These are phyloP conservation scores for Waitea zeae DNA, from an alignment of 1,284 basidiomycete species.

Conservation along the genomic window DNA sequence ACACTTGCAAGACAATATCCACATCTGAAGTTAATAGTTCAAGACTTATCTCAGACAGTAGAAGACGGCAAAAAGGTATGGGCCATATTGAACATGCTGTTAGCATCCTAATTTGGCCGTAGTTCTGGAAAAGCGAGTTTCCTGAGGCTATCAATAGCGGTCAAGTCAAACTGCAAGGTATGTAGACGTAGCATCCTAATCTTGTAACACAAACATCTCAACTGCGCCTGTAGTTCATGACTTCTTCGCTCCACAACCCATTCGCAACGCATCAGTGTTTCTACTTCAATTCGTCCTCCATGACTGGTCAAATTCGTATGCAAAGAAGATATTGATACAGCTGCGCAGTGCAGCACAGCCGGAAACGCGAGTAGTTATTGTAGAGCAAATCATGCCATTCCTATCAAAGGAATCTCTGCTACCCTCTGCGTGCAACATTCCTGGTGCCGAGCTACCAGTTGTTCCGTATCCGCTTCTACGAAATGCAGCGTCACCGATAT, in stretches of 20 bases:
- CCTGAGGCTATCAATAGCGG: conserved; percentile 8
- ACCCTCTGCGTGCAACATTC: no score
- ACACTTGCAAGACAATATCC: conserved; percentile 11
- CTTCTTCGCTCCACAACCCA: conserved; percentile 15
- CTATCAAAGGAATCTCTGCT: no score
- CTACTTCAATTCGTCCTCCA: conserved; percentile 13
- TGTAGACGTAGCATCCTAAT: no score
- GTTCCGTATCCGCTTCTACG: no score
- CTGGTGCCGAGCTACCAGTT: no score
- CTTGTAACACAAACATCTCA: background rate
- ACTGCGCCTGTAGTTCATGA: conserved; percentile 9
- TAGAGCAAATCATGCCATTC: conserved; percentile 6
- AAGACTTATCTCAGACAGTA: conserved; percentile 13
- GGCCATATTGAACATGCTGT: background rate
- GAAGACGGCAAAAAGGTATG: conserved; percentile 10
- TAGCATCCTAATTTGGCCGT: background rate
- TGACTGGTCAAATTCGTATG: conserved; percentile 11
- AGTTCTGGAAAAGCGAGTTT: conserved; percentile 8
- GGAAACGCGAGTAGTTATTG: conserved; percentile 5
- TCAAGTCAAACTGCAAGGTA: conserved; percentile 6
- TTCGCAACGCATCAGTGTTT: conserved; percentile 12
- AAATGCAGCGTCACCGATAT: no score
- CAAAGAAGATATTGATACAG: conserved; percentile 9
- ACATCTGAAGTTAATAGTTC: conserved; percentile 14
- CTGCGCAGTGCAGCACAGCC: conserved; percentile 9